Evolutionary conservation across 352 stramenopile genomes (phyloP).

Genomic region (Phytophthora ohioensis): DNA sequence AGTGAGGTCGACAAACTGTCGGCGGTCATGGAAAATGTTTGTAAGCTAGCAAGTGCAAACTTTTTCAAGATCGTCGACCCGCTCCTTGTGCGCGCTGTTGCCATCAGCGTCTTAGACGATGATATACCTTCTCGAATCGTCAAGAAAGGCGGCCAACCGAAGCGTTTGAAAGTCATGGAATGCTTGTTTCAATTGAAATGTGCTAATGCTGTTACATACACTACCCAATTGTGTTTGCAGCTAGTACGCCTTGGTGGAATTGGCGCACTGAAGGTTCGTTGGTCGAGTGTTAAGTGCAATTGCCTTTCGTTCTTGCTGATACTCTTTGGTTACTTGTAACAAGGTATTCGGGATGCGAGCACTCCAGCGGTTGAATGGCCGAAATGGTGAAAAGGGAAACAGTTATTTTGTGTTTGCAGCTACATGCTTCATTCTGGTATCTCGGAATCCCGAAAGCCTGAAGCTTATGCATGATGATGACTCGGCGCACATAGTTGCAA

Average conservation of each 20-base stretch:
- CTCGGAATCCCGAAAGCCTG: constrained; percentile 17
- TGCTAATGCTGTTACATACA: constrained; percentile 30
- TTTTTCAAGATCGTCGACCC: constrained; percentile 25
- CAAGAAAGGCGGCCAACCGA: constrained; percentile 36
- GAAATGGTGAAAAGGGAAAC: constrained; percentile 15
- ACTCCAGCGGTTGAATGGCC: constrained; percentile 29
- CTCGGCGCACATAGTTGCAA: constrained; percentile 7
- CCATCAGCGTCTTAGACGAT: constrained; percentile 44
- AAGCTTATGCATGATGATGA: constrained; percentile 17
- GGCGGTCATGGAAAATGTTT: constrained; percentile 42
- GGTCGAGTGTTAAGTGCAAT: not conserved
- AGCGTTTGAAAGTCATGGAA: constrained; percentile 43
- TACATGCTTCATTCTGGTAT: constrained; percentile 56
- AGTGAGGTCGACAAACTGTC: constrained; percentile 45
- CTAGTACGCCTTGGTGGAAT: constrained; percentile 47
- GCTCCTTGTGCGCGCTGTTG: constrained; percentile 7
- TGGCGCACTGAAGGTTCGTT: constrained; percentile 53
- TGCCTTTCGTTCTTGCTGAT: constrained; percentile 3
- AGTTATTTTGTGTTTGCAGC: constrained; percentile 53
- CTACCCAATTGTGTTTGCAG: constrained; percentile 47
- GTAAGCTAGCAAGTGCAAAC: constrained; percentile 39
- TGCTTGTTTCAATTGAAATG: constrained; percentile 45
- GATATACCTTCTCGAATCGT: constrained; percentile 21
- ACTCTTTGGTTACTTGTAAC: not conserved
- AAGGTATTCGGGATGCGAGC: constrained; percentile 38